These are phyloP conservation scores for Fusarium sp. DNA, from an alignment of 2,329 filamentous ascomycete genomes.

Conservation along the genomic window DNA sequence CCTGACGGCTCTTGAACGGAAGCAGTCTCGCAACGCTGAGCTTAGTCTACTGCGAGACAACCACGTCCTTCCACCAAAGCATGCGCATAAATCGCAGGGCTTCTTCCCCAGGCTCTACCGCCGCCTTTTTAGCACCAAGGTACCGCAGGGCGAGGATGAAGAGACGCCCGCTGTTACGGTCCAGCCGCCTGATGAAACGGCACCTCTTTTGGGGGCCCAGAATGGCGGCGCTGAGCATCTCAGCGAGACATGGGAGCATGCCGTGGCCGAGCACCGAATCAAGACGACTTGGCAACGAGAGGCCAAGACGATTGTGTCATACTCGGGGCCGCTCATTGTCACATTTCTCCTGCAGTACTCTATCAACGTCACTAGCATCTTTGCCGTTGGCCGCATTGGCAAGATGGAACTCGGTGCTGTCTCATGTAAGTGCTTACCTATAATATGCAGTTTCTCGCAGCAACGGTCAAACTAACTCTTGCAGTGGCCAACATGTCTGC, in stretches of 20 bases:
- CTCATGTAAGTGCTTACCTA: conserved; percentile 48
- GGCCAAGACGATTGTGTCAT: conserved; percentile 80
- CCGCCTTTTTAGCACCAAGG: conserved; percentile 67
- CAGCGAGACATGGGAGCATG: conserved; percentile 85
- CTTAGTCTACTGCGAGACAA: conserved; percentile 73
- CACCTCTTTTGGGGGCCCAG: conserved; percentile 54
- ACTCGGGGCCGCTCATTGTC: conserved; percentile 74
- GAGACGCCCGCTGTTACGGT: conserved; percentile 51
- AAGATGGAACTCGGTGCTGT: conserved; percentile 66
- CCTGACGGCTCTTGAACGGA: conserved; percentile 66
- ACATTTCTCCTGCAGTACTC: conserved; percentile 87
- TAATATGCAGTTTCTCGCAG: background rate
- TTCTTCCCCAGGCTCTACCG: conserved; percentile 58
- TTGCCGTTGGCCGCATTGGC: conserved; percentile 81
- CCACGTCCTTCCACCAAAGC: conserved; percentile 73
- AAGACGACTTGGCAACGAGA: conserved; percentile 93
- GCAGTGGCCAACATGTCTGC: conserved; percentile 76
- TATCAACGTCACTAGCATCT: conserved; percentile 83
- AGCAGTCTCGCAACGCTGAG: conserved; percentile 68
- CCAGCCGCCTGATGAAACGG: conserved; percentile 55
- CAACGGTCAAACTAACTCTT: conserved; percentile 16
- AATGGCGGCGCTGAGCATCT: conserved; percentile 64
- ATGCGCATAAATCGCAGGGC: conserved; percentile 51
- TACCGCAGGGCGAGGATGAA: conserved; percentile 50
- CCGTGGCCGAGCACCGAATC: conserved; percentile 82